These are phyloP conservation scores for Acacia confusa DNA, from an alignment of 306 rosid genomes.

Conservation along the genomic window DNA sequence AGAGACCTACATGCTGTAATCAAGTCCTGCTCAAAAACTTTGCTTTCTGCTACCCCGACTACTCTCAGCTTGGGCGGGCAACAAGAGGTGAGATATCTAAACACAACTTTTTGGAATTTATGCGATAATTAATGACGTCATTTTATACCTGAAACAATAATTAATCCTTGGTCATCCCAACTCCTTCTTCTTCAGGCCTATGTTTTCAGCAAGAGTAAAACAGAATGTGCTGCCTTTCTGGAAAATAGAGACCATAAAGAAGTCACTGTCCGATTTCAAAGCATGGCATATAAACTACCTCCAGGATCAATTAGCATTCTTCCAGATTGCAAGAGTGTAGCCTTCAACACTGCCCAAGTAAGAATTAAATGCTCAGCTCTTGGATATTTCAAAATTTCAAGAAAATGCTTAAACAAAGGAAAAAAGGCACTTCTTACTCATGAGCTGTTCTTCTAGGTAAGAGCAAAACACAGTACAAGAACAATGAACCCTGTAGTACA, in stretches of 20 bases:
- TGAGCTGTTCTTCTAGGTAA: slow-evolving; percentile 34
- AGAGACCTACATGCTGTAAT: slow-evolving; percentile 67
- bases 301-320: slow-evolving; percentile 49
- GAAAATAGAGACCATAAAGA: slow-evolving; percentile 35
- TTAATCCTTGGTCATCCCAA: slow-evolving; percentile 6
- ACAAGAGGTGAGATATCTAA: slow-evolving; percentile 38
- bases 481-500: slow-evolving; percentile 33
- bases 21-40: slow-evolving; percentile 52
- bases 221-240: slow-evolving; percentile 50
- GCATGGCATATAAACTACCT: slow-evolving; percentile 32
- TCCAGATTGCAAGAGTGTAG: slow-evolving; percentile 48
- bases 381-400: not conserved
- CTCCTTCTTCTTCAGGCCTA: slow-evolving; percentile 41
- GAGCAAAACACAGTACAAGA: slow-evolving; percentile 33
- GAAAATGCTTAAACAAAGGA: not conserved
- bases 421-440: slow-evolving; percentile 2
- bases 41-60: slow-evolving; percentile 45
- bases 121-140: not conserved
- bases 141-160: not conserved
- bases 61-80: slow-evolving; percentile 30
- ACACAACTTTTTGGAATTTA: not conserved
- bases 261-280: slow-evolving; percentile 30
- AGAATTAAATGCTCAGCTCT: slow-evolving; percentile 18
- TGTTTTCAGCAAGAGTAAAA: slow-evolving; percentile 38
- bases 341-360: slow-evolving; percentile 54